Base-by-base conservation (phyloP, 805 yeast genomes). In the Ogataea kodamae region DNA sequence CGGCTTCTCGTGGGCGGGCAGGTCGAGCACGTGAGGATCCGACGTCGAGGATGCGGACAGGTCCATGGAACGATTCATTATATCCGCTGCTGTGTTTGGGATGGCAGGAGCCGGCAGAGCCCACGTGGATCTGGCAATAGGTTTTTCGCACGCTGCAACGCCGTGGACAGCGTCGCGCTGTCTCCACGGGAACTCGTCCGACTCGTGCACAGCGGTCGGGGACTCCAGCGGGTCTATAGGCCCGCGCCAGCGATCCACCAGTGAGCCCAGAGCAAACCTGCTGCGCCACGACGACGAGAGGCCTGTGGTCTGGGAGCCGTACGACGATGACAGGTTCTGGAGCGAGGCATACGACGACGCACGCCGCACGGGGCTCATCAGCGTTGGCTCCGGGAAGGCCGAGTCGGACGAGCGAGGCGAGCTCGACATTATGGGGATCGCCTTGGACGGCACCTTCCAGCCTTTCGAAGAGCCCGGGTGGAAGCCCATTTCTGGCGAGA, bases 371-470 rank as follows among this genome's bases (percentile, higher is more conserved):
- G 39, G 41, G 6, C 58, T 48, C 11, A 43, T 42, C 4, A 42
- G 21, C 8, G 43, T 39, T 9, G 51, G 30, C 28, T 50, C 51
- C 4, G 55, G 43, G 11, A 35, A 45, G 10, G 41, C 49, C 15
- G 32, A 22, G 14, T 41, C 50, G 21, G 30, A 36, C 18, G 28
- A 29, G 8, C 42, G 18, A 3, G 57, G 57, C 1, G 55, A 50
- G 23, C 33, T 33, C 10, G 58, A 45, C 2, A 43, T 33, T 10
- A 43, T 37, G 5, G 61, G 48, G 2, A 45, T 42, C 2, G 55
- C 31, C 17, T 46, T 52, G 1, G 48, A 31, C 2, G 57, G 56
- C 9, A 70, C 67, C 35, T 67, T 74, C 76, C 76, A 72, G 2
- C 75, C 74, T 20, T 30, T 50, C 30, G 38, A 34, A 11, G 48